Conservation (phyloP, 2,329 filamentous ascomycete species). For the Phaeosphaeriaceae sp. region DNA sequence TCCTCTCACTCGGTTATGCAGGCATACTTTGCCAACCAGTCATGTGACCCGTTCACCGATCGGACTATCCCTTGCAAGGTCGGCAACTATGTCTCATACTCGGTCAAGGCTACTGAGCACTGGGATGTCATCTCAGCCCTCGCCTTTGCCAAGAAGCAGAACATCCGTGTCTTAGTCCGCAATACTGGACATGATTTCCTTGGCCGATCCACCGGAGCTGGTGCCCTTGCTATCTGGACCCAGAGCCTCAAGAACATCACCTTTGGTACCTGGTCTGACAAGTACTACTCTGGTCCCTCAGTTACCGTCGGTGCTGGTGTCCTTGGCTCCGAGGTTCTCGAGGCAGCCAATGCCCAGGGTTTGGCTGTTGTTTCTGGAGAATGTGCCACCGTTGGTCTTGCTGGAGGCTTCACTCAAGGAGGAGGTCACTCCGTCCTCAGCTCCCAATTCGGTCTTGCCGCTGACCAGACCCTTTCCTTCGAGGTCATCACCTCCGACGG, state of each 20-base stretch:
- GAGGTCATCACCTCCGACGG: conserved; percentile 16
- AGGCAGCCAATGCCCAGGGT: conserved; percentile 23
- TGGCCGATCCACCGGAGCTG: conserved; percentile 29
- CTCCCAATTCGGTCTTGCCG: conserved; percentile 43
- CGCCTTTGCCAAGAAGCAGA: conserved; percentile 29
- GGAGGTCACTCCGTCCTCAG: conserved; percentile 61
- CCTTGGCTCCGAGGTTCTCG: conserved; percentile 20
- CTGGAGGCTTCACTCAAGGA: conserved; percentile 45
- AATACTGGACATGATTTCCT: conserved; percentile 31
- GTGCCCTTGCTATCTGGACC: conserved; percentile 28
- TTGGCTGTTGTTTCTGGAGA: conserved; percentile 9
- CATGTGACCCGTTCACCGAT: conserved; percentile 22
- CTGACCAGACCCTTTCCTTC: conserved; percentile 18
- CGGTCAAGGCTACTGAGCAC: conserved; percentile 42
- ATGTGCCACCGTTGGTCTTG: conserved; percentile 54
- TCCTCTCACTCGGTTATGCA: conserved; percentile 23
- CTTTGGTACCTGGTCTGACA: conserved; percentile 2
- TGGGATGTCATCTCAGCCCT: conserved; percentile 17
- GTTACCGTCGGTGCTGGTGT: conserved; percentile 1
- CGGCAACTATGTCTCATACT: conserved; percentile 41
- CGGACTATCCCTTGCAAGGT: conserved; percentile 19
- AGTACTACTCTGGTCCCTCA: conserved; percentile 7
- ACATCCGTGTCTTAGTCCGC: conserved; percentile 32
- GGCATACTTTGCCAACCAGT: conserved; percentile 22
- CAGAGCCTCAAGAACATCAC: conserved; percentile 18